A percentile compares a stretch with the other conserved stretches of the same genome.
Conservation (phyloP, 1,284 basidiomycete genomes). For the Rhodofomes roseus region DNA sequence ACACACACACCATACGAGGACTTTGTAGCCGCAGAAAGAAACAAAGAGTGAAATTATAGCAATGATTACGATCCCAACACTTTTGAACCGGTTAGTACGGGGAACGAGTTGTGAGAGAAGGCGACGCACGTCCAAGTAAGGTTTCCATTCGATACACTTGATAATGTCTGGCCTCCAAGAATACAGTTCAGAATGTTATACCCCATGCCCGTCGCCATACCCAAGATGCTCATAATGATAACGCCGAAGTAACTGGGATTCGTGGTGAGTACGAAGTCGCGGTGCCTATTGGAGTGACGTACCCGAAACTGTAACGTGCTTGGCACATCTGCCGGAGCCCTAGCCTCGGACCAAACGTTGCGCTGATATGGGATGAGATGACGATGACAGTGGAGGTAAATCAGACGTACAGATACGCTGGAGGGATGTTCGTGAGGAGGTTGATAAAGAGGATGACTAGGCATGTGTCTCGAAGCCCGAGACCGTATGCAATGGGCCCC, state of each 20-base stretch:
- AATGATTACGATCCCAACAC: slow-evolving; percentile 89
- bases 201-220: slow-evolving; percentile 59
- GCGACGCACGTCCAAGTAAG: slow-evolving; percentile 62
- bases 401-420: slow-evolving; percentile 54
- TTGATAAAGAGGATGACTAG: slow-evolving; percentile 79
- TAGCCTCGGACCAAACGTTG: slow-evolving; percentile 82
- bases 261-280: no score
- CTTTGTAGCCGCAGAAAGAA: slow-evolving; percentile 77
- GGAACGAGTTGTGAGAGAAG: not conserved
- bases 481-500: slow-evolving; percentile 62
- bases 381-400: slow-evolving; percentile 1
- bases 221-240: slow-evolving; percentile 57
- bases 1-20: slow-evolving; percentile 57
- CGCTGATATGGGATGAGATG: slow-evolving; percentile 34
- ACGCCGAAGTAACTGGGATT: slow-evolving; percentile 53
- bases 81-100: slow-evolving; percentile 23
- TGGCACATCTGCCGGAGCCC: slow-evolving; percentile 89
- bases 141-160: slow-evolving; percentile 59
- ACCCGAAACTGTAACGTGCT: slow-evolving; percentile 79
- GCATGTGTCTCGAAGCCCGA: slow-evolving; percentile 70
- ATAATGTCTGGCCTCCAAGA: slow-evolving; percentile 71
- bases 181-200: slow-evolving; percentile 75
- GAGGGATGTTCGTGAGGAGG: slow-evolving; percentile 47
- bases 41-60: slow-evolving; percentile 74
- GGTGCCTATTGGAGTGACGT: slow-evolving; percentile 15